These are phyloP conservation scores for Ensete ventricosum DNA, from an alignment of 176 grass and related monocot genomes.

Conservation along the genomic window DNA sequence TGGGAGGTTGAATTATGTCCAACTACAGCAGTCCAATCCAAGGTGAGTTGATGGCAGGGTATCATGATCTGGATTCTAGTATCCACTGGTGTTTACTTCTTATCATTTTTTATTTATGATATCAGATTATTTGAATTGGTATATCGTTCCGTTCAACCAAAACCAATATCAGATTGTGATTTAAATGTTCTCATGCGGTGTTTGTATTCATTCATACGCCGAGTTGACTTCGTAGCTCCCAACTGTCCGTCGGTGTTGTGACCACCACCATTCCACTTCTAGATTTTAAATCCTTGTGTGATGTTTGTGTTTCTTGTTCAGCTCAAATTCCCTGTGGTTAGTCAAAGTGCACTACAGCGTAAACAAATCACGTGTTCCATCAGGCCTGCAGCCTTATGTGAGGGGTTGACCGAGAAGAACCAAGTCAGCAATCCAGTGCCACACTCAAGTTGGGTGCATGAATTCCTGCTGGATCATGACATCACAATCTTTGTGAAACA, in stretches of 20 bases:
- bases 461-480: too few species aligned
- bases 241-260: background rate
- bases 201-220: background rate
- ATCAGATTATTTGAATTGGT: too few species aligned
- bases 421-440: background rate
- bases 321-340: slow-evolving; percentile 1
- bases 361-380: background rate
- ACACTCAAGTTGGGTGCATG: background rate
- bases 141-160: too few species aligned
- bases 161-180: too few species aligned
- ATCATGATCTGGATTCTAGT: too few species aligned
- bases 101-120: too few species aligned
- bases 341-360: background rate
- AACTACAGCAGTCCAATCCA: background rate
- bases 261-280: background rate
- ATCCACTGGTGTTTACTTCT: too few species aligned
- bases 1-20: background rate
- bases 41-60: background rate
- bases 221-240: background rate
- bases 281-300: slow-evolving; percentile 1
- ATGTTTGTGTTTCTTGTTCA: background rate
- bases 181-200: too few species aligned
- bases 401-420: background rate
- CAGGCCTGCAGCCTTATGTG: background rate
- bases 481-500: background rate